Evolutionary conservation across 1,284 basidiomycete genomes (phyloP).

Genomic region (Golubevia pallescens): DNA sequence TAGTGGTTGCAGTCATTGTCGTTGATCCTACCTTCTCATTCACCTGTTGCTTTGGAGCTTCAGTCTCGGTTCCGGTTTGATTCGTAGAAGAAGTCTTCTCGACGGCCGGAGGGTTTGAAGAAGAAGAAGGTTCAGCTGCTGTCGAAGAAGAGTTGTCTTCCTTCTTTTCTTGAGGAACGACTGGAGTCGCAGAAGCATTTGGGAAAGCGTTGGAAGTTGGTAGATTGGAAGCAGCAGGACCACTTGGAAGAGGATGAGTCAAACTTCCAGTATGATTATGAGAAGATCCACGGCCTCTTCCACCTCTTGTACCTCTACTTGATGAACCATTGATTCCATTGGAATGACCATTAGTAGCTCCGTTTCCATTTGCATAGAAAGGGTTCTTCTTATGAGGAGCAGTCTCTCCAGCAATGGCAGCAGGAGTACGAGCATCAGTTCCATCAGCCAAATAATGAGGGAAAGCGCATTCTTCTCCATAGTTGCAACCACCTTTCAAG

Average conservation of each 20-base stretch:
- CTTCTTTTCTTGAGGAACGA: not conserved
- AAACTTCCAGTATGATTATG: not conserved
- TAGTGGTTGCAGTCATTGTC: too few species aligned
- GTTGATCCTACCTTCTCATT: not conserved
- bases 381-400: not conserved
- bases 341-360: conserved; percentile 1
- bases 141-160: not conserved
- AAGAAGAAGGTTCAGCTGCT: not conserved
- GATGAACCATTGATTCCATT: conserved; percentile 1
- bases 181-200: not conserved
- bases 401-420: conserved; percentile 1
- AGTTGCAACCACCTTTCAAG: conserved; percentile 43
- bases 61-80: not conserved
- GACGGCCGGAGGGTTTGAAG: not conserved
- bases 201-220: not conserved
- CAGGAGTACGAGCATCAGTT: conserved; percentile 38
- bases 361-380: conserved; percentile 3
- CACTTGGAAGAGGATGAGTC: not conserved
- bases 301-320: conserved; percentile 1
- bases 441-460: conserved; percentile 61
- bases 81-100: not conserved
- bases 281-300: not conserved
- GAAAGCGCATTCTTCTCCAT: conserved; percentile 59
- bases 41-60: not conserved
- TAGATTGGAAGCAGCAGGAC: not conserved